Evolutionary conservation across 164 flowering plant species (phyloP).

Genomic region (grape (Vitis vinifera)): ASM3070453v1 NC_081812.1:23285501-23286000

Average conservation of each 20-base stretch:
- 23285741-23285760: constrained; percentile 97
- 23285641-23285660: neutral
- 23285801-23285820: constrained; percentile 99
- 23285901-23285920: constrained; percentile 95
- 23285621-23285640: neutral
- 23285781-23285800: constrained; percentile 92
- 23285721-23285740: constrained; percentile 28
- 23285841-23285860: constrained; percentile 97
- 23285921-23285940: constrained; percentile 31
- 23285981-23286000: neutral
- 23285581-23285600: constrained; percentile 74
- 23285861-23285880: constrained; percentile 86
- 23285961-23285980: neutral
- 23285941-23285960: too few relatives aligned
- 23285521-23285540: constrained; percentile 99
- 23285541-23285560: constrained; percentile 98
- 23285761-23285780: constrained; percentile 85
- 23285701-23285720: neutral
- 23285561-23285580: constrained; percentile 90
- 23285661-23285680: neutral
- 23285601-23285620: constrained; percentile 5
- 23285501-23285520: constrained; percentile 76
- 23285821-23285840: constrained; percentile 96
- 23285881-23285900: constrained; percentile 97
- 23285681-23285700: neutral